Base-by-base conservation (phyloP, 129 eudicot genomes). In the Scalesia atractyloides region DNA sequence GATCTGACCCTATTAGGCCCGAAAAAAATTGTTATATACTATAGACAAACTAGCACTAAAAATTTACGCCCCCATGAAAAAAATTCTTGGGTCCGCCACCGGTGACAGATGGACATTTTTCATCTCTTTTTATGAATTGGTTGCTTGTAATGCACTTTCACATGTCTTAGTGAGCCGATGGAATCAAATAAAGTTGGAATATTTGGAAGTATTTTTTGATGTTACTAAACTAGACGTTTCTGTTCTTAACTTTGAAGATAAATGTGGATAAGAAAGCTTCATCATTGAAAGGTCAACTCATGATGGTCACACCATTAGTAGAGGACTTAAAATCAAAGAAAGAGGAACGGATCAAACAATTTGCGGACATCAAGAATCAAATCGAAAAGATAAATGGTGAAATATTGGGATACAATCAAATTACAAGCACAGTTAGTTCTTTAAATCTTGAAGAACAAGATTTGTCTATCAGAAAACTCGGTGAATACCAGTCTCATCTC, bases 251-350 rank as follows among this genome's bases (percentile, higher is more conserved):
- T 69, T 22, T 57, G 34, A 76, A 87, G 97, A 76, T 84, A 7
- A 87, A 80, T 26, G 18, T 76, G 51, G 89, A 85, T 54, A 87
- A 79, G 87, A 90, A 82, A 67, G 56, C 80, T 63, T 63, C 77
- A 41, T 73, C 97, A 7, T 73, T 90, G 73, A 90, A 90, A 73
- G 91, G 84, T 26, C 95, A 90, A 74, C 86, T 90, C 34, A 81
- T 84, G 71, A 53, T 78, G 33, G 84, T 90, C 66, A 80, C 86
- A 73, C 87, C 95, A 30, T 54, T 85, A 48, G 84, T 87, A 19
- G 89, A 90, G 48, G 89, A 83, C 77, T 76, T 90, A 54, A 85
- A 79, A 82, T 62, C 30, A 53, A 83, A 87, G 76, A 90, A 83
- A 77, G 87, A 81, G 65, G 89, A 85, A 66, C 69, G 91, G 39